phyloP scores from a whole-genome alignment of 495 filamentous ascomycete genomes.

The Aspergillus ellipticus region DNA sequence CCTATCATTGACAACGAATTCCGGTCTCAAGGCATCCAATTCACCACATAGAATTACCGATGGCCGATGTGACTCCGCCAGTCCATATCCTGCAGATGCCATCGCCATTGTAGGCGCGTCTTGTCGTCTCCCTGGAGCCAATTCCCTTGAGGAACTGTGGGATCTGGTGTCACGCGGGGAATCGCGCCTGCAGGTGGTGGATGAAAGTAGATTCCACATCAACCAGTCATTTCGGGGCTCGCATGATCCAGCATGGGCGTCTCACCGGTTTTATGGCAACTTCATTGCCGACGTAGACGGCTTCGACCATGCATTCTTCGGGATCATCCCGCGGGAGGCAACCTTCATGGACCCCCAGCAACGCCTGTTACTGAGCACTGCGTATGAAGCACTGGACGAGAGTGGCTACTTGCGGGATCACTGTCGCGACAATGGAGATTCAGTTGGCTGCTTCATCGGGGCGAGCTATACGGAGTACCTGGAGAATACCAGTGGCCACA shows the following conservation, averaged over 20 bases:
- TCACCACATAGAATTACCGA: too few species aligned
- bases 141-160: background rate
- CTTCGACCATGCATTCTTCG: conserved; percentile 47
- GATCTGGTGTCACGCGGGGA: background rate
- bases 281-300: conserved; percentile 25
- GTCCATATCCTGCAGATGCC: background rate
- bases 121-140: background rate
- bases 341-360: conserved; percentile 48
- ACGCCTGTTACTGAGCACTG: conserved; percentile 36
- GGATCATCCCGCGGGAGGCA: conserved; percentile 36
- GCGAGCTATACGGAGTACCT: conserved; percentile 26
- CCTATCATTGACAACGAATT: too few species aligned
- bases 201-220: background rate
- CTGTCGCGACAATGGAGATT: conserved; percentile 23
- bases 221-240: background rate
- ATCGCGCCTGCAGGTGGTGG: background rate
- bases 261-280: conserved; percentile 11
- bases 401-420: conserved; percentile 21
- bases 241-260: background rate
- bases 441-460: conserved; percentile 24
- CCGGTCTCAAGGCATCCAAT: too few species aligned
- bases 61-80: too few species aligned
- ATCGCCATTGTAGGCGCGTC: background rate
- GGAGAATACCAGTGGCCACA: conserved; percentile 25
- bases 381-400: conserved; percentile 42